Evolutionary conservation across 495 filamentous ascomycete genomes (phyloP).

Genomic region (Trichoderma parareesei): DNA sequence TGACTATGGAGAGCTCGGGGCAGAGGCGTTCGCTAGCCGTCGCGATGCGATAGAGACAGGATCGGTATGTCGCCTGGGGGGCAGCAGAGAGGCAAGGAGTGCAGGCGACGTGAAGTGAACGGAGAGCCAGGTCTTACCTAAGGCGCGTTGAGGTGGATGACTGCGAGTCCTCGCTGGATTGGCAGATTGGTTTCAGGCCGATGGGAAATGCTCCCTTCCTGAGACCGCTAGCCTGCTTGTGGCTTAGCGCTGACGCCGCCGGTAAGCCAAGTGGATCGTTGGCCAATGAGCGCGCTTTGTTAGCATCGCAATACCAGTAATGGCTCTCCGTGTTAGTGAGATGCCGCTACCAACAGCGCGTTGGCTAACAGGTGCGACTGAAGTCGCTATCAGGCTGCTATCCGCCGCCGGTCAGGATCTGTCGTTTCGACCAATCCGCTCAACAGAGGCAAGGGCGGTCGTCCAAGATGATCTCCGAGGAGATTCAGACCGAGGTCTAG

Average conservation of each 20-base stretch:
- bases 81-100: neutral
- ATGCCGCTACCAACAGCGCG: neutral
- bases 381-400: neutral
- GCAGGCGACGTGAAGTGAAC: conserved; percentile 11
- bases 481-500: neutral
- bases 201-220: conserved; percentile 3
- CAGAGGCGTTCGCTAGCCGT: neutral
- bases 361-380: neutral
- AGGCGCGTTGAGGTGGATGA: conserved; percentile 12
- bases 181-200: conserved; percentile 7
- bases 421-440: neutral
- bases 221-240: neutral
- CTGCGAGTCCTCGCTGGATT: conserved; percentile 11
- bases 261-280: neutral
- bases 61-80: conserved; percentile 6
- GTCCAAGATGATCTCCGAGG: neutral
- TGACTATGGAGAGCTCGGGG: neutral
- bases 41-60: conserved; percentile 9
- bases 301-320: neutral
- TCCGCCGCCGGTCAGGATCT: neutral
- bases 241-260: neutral
- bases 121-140: conserved; percentile 15
- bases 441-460: neutral
- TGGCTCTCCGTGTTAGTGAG: neutral
- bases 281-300: conserved; percentile 1